Conservation (phyloP, 2,329 filamentous ascomycete species). For the Penicillium palitans region DNA sequence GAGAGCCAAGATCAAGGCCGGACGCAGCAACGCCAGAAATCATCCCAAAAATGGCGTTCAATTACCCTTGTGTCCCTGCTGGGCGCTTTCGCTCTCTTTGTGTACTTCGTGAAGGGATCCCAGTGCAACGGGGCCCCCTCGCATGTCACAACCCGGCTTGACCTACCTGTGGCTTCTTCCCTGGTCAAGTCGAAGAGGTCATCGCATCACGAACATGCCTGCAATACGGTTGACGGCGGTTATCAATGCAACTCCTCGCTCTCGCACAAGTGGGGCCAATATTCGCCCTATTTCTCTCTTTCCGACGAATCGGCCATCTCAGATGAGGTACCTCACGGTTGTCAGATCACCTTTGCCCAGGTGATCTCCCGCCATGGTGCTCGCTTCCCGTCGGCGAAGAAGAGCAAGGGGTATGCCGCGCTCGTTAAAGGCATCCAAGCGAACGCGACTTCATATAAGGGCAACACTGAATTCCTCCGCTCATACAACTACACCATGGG, state of each 20-base stretch:
- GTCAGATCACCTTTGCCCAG: conserved; percentile 75
- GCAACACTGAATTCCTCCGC: conserved; percentile 67
- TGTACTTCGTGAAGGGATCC: conserved; percentile 4
- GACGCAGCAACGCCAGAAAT: background rate
- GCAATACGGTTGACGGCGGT: conserved; percentile 57
- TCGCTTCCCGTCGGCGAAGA: conserved; percentile 72
- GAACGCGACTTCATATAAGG: conserved; percentile 56
- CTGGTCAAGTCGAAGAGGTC: background rate
- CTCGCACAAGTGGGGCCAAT: conserved; percentile 78
- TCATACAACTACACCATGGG: conserved; percentile 71
- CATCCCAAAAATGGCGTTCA: conserved; percentile 1
- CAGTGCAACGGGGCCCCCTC: conserved; percentile 13
- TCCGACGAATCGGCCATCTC: conserved; percentile 60
- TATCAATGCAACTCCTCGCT: conserved; percentile 64
- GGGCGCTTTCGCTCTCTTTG: conserved; percentile 3
- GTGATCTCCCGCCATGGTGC: conserved; percentile 82
- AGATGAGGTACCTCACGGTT: conserved; percentile 62
- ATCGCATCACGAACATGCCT: conserved; percentile 29
- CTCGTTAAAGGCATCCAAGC: conserved; percentile 68
- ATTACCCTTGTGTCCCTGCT: conserved; percentile 9
- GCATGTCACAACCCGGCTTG: conserved; percentile 3
- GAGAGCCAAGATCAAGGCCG: background rate
- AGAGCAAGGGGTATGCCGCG: conserved; percentile 63
- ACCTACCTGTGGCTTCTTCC: background rate
- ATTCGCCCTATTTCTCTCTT: conserved; percentile 79